These are phyloP conservation scores for Zymoseptoria passerinii DNA, from an alignment of 2,329 filamentous ascomycete species.

Conservation along the genomic window DNA sequence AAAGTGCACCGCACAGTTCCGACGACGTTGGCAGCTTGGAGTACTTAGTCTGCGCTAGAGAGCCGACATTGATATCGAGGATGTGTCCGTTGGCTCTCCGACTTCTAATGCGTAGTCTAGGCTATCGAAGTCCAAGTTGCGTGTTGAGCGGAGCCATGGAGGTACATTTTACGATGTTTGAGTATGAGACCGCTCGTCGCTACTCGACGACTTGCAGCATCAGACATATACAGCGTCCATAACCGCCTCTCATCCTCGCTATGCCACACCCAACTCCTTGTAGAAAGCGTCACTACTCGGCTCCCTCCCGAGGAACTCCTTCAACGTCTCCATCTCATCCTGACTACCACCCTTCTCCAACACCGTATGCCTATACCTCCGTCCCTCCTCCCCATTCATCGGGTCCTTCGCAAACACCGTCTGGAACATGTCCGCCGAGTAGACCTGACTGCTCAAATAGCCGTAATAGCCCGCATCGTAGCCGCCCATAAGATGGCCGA, in stretches of 20 bases:
- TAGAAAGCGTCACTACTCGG: slow-evolving; percentile 75
- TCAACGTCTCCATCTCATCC: slow-evolving; percentile 72
- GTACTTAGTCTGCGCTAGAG: too few relatives aligned
- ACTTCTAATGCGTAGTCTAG: too few relatives aligned
- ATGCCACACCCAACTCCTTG: slow-evolving; percentile 57
- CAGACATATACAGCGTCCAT: too few relatives aligned
- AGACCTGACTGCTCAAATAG: slow-evolving; percentile 62
- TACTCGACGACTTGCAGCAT: too few relatives aligned
- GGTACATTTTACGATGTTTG: too few relatives aligned
- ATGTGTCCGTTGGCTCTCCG: too few relatives aligned
- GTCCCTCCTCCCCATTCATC: slow-evolving; percentile 65
- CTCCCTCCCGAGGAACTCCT: slow-evolving; percentile 68
- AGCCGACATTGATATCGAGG: too few relatives aligned
- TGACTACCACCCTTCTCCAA: slow-evolving; percentile 68
- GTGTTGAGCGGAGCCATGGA: too few relatives aligned
- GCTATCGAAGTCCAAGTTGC: too few relatives aligned
- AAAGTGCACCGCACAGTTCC: too few relatives aligned
- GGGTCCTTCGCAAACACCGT: slow-evolving; percentile 68
- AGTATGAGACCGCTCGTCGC: too few relatives aligned
- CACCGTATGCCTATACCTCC: slow-evolving; percentile 69
- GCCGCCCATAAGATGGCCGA: slow-evolving; percentile 74
- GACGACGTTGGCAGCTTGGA: too few relatives aligned
- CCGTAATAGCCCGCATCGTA: slow-evolving; percentile 80
- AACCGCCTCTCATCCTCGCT: neutral
- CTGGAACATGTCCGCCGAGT: slow-evolving; percentile 81